These are phyloP conservation scores for Fusarium palustre DNA, from an alignment of 2,329 filamentous ascomycete species.

Conservation along the genomic window DNA sequence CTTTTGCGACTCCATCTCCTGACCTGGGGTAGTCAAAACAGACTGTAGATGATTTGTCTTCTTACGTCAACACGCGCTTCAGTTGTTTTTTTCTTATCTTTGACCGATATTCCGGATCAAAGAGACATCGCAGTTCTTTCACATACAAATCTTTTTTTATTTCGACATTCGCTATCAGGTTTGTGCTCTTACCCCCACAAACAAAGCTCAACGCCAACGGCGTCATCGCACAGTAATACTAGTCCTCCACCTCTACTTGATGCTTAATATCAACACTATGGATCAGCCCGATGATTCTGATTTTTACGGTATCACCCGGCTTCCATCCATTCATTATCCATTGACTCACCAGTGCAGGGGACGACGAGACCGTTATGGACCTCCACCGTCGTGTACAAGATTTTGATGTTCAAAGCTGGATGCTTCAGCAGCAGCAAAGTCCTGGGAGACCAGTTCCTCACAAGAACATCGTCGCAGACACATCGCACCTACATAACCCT, in stretches of 20 bases:
- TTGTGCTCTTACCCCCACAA: not conserved
- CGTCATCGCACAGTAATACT: slow-evolving; percentile 11
- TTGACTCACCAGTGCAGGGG: slow-evolving; percentile 60
- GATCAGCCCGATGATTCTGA: slow-evolving; percentile 62
- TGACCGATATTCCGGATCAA: not conserved
- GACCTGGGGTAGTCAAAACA: slow-evolving; percentile 16
- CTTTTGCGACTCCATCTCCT: slow-evolving; percentile 37
- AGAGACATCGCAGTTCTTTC: not conserved
- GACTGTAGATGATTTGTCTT: slow-evolving; percentile 4
- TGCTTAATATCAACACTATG: slow-evolving; percentile 46
- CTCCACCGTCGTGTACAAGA: slow-evolving; percentile 63
- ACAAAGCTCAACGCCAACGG: not conserved
- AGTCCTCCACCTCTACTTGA: not conserved
- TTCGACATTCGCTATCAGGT: not conserved
- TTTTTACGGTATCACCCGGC: slow-evolving; percentile 62
- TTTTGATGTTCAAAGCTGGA: slow-evolving; percentile 64
- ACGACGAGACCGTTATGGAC: slow-evolving; percentile 59
- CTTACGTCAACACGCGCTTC: slow-evolving; percentile 33
- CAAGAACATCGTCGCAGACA: slow-evolving; percentile 30
- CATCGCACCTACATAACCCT: slow-evolving; percentile 65
- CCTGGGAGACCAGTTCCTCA: slow-evolving; percentile 47
- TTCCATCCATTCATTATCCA: not conserved
- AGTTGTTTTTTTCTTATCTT: not conserved
- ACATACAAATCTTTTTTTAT: not conserved
- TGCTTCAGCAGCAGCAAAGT: slow-evolving; percentile 41